Conservation (phyloP, 2,329 filamentous ascomycete genomes). For the Monosporascus sp. region DNA sequence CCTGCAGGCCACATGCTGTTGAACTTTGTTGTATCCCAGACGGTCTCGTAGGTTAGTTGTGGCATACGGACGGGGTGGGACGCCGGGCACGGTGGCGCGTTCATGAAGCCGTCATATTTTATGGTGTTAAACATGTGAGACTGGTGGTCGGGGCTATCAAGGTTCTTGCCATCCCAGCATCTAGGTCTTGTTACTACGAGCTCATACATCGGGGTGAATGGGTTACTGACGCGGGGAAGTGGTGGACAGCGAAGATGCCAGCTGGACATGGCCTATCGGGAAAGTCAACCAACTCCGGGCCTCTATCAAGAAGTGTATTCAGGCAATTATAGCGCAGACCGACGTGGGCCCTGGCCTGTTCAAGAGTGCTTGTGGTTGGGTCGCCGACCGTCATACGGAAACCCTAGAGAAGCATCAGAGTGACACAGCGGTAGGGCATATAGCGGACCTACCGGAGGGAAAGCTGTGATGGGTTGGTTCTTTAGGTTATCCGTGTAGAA, state of each 20-base stretch:
- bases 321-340: conserved; percentile 38
- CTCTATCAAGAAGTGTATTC: conserved; percentile 30
- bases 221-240: conserved; percentile 32
- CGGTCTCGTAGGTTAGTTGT: conserved; percentile 39
- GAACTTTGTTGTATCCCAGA: conserved; percentile 39
- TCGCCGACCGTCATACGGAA: conserved; percentile 42
- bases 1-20: conserved; percentile 33
- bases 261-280: conserved; percentile 33
- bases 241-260: conserved; percentile 37
- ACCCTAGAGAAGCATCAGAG: conserved; percentile 24
- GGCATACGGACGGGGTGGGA: conserved; percentile 30
- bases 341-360: conserved; percentile 28
- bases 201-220: neutral
- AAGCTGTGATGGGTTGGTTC: conserved; percentile 37
- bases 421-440: neutral
- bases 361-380: conserved; percentile 18
- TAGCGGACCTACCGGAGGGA: conserved; percentile 29
- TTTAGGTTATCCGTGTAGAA: conserved; percentile 18
- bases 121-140: conserved; percentile 22
- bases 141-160: conserved; percentile 17
- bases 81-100: conserved; percentile 23
- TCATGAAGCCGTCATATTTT: conserved; percentile 13
- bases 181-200: conserved; percentile 5
- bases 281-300: conserved; percentile 34
- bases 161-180: conserved; percentile 18